Evolutionary conservation across 805 yeast species (phyloP), one percentile per base, ranked within the genome.

Genomic region (Candida ascalaphidarum): DNA sequence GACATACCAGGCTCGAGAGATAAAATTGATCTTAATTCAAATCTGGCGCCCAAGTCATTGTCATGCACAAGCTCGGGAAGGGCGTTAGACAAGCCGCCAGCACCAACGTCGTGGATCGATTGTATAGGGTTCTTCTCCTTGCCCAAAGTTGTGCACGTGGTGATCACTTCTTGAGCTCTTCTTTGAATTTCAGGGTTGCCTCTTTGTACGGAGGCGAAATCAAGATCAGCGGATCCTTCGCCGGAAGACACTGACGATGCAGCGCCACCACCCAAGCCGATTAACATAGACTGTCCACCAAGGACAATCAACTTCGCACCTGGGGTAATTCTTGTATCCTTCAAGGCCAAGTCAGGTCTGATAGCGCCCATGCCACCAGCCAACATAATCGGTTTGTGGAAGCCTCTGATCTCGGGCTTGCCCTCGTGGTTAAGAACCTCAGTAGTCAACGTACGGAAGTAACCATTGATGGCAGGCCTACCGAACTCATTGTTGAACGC

Each of bases 181-280:
- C 98, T 83, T 64, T 92, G 96, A 81, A 92, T 88, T 62, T 92
- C 99, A 12, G 99, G 97, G 61, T 92, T 92, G 32, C 97, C 98
- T 67, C 99, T 80, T 66, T 92, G 99, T 22, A 92, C 99, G 12
- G 97, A 88, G 9, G 98, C 98, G 61, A 86, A 92, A 67, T 92
- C 99, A 47, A 92, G 73, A 40, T 80, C 95, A 17, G 94, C 97
- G 22, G 95, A 82, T 29, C 92, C 96, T 54, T 84, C 96, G 45
- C 96, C 96, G 14, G 95, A 82, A n/a, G 95, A 76, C 28, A 88
- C 76, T 10, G 95, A 83, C 3, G 98, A 92, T 5, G 98, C 98
- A 23, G 99, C 99, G 61, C 99, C 99, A 48, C 99, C 99, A 51
- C 99, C 99, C 33, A 92, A 71, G 48, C 99, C 99, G 58, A 92